Percentiles rank a stretch among this genome's conserved stretches.
Conservation (phyloP, 306 rosid genomes). For the Quercus aquifolioides region DNA sequence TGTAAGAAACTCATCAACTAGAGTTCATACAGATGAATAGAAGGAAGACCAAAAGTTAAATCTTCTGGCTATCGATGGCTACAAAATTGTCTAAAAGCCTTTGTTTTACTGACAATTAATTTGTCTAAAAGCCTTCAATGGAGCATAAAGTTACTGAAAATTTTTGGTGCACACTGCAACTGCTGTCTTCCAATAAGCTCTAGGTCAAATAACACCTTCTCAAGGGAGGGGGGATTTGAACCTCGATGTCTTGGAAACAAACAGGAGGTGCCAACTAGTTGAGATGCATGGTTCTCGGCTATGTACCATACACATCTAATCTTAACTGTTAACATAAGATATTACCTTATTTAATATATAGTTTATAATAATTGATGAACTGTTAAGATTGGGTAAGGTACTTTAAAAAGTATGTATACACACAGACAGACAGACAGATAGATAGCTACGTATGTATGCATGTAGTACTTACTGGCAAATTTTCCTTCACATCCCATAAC, state of each 20-base stretch:
- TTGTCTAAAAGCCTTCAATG: background rate
- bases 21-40: background rate
- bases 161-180: background rate
- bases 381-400: too few relatives aligned
- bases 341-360: too few relatives aligned
- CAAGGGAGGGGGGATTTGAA: too few relatives aligned
- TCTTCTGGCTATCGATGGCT: background rate
- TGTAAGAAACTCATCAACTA: background rate
- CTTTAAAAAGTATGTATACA: too few relatives aligned
- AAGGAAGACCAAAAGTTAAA: background rate
- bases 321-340: too few relatives aligned
- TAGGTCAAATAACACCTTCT: too few relatives aligned
- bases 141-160: constrained; percentile 6
- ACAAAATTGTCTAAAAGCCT: background rate
- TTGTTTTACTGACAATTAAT: background rate
- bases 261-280: too few relatives aligned
- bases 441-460: background rate
- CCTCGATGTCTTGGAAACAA: too few relatives aligned
- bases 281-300: too few relatives aligned
- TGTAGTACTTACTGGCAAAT: constrained; percentile 61
- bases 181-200: background rate
- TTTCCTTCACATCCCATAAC: constrained; percentile 92
- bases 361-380: too few relatives aligned
- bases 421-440: too few relatives aligned
- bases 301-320: too few relatives aligned